phyloP scores from a whole-genome alignment of 495 filamentous ascomycete genomes.

The Hypomontagnella submonticulosa region DNA sequence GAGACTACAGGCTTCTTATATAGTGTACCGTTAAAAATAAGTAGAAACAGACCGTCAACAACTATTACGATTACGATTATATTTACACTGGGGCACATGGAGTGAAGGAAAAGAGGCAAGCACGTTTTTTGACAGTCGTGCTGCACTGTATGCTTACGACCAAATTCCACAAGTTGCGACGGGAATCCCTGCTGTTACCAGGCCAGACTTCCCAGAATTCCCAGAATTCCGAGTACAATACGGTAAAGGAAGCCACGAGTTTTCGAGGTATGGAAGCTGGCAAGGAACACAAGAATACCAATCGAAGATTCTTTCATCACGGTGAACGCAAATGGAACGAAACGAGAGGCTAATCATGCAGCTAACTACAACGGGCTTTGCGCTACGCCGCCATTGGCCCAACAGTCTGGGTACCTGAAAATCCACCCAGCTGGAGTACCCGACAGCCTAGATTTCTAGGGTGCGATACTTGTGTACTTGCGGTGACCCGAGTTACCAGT shows the following conservation, averaged over 20 bases:
- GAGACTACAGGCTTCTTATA: conserved; percentile 35
- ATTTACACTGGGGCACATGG: no score
- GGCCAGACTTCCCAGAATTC: conserved; percentile 9
- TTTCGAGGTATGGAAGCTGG: conserved; percentile 10
- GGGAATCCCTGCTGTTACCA: conserved; percentile 31
- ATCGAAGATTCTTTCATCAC: conserved; percentile 45
- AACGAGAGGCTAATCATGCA: conserved; percentile 42
- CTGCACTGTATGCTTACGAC: conserved; percentile 6
- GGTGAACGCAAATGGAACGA: conserved; percentile 47
- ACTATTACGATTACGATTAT: conserved; percentile 29
- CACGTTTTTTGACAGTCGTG: conserved; percentile 17
- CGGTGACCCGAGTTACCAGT: conserved; percentile 36
- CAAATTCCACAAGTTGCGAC: conserved; percentile 6
- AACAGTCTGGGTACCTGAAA: conserved; percentile 49
- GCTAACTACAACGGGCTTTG: conserved; percentile 45
- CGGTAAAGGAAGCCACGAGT: conserved; percentile 12
- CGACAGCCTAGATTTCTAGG: conserved; percentile 16
- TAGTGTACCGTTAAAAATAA: conserved; percentile 31
- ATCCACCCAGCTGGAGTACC: conserved; percentile 39
- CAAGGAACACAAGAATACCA: conserved; percentile 27
- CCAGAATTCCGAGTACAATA: conserved; percentile 6
- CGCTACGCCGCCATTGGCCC: conserved; percentile 43
- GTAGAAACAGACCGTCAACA: conserved; percentile 23
- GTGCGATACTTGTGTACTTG: conserved; percentile 32
- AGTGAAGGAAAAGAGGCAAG: background rate